Base-by-base conservation (phyloP, 208 protist genomes). In the Porcisia hertigi region DNA sequence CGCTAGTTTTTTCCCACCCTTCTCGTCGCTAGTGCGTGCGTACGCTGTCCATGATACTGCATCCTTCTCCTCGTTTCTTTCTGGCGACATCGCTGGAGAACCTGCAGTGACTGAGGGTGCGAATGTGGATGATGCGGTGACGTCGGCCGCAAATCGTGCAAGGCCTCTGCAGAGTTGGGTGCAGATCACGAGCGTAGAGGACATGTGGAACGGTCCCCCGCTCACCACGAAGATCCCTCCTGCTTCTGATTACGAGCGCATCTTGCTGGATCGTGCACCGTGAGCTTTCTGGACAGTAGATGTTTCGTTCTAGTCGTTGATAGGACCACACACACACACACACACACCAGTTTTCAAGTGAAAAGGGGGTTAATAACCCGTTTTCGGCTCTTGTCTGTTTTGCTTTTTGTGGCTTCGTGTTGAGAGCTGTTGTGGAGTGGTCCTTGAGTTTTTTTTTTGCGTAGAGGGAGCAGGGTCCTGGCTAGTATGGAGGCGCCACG, bases 171-270 rank as follows among this genome's bases (percentile, higher is more conserved):
- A 39, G 66, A 73, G 72, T 66, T 89, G 86, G 81, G 81, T 86
- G 71, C 71, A 77, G 73, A n/a, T 86, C 14, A 82, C 82, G 41
- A 79, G 81, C 9, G 80, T 87, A 11, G 87, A 89, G 71, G 88
- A 92, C 16, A 69, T 95, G 54, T 93, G 85, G 83, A 66, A 85
- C 41, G 83, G 88, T 18, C 82, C 86, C 34, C 78, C 87, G 39
- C 43, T 91, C 65, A 87, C 74, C 47, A 82, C 67, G 20, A 93
- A 93, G 57, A 86, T 91, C 0, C 91, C 91, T n/a, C 87, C 88
- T 9, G 91, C 91, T 45, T 55, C 72, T 7, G 91, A 95, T 79
- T 95, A 91, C 58, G 88, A 92, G 69, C 86, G 89, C 23, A 76
- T 93, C 23, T 76, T 95, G 63, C 66, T 92, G 34, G 77, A 86